A percentile compares a stretch with the other conserved stretches of the same genome.
phyloP scores from a whole-genome alignment of 768 basidiomycete genomes.

The Phanerochaete carnosa region DNA sequence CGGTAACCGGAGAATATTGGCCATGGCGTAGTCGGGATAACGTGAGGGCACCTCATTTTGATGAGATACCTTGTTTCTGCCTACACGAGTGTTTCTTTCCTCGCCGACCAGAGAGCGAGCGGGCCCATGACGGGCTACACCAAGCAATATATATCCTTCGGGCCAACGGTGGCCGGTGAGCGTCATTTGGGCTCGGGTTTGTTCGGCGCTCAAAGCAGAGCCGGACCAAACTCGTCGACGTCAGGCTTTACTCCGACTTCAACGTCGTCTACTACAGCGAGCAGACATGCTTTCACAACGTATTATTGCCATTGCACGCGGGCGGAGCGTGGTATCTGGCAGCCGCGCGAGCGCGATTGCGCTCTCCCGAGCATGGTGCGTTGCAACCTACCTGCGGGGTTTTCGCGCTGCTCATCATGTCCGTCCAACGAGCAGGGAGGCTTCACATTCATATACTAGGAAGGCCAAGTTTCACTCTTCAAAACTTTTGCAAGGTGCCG shows the following conservation, averaged over 20 bases:
- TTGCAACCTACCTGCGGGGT: conserved; percentile 1
- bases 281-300: conserved; percentile 65
- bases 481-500: conserved; percentile 63
- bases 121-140: too few relatives aligned
- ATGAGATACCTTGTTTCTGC: too few relatives aligned
- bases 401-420: conserved; percentile 12
- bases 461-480: conserved; percentile 69
- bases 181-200: background rate
- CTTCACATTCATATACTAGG: conserved; percentile 42
- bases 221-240: conserved; percentile 4
- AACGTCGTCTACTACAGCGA: background rate
- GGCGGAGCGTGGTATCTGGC: conserved; percentile 49
- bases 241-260: conserved; percentile 3
- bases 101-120: too few relatives aligned
- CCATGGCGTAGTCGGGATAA: too few relatives aligned
- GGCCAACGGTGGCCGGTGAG: background rate
- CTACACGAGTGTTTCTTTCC: too few relatives aligned
- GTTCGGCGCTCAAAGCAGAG: conserved; percentile 1
- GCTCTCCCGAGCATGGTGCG: conserved; percentile 49
- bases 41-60: too few relatives aligned
- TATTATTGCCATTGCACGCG: conserved; percentile 61
- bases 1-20: too few relatives aligned
- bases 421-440: conserved; percentile 34
- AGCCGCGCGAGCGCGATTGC: conserved; percentile 34
- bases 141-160: too few relatives aligned